Evolutionary conservation across 306 rosid species (phyloP).

Genomic region (Quercus robur): DNA sequence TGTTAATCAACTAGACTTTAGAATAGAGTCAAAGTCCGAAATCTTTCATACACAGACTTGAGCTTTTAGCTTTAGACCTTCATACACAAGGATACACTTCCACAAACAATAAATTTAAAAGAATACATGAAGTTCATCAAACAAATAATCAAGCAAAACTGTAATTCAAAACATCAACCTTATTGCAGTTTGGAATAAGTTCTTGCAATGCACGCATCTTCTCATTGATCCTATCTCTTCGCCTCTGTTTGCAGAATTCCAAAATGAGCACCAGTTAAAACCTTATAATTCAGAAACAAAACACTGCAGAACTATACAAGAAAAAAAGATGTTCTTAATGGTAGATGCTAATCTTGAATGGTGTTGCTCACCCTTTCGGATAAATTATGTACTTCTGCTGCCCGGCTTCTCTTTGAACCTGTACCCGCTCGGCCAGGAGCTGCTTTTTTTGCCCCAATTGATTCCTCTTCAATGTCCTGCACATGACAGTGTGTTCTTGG

Average conservation of each 20-base stretch:
- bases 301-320: background rate
- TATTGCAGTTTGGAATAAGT: conserved; percentile 89
- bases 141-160: conserved; percentile 4
- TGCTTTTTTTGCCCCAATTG: conserved; percentile 46
- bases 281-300: conserved; percentile 26
- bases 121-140: conserved; percentile 1
- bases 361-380: conserved; percentile 78
- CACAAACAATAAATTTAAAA: conserved; percentile 4
- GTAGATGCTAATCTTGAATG: conserved; percentile 3
- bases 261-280: conserved; percentile 12
- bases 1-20: conserved; percentile 6
- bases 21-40: conserved; percentile 11
- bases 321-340: background rate
- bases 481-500: conserved; percentile 29
- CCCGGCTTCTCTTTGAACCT: conserved; percentile 77
- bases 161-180: conserved; percentile 40
- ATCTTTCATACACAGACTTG: conserved; percentile 9
- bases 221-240: conserved; percentile 85
- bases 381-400: conserved; percentile 86
- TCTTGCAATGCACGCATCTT: conserved; percentile 92
- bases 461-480: conserved; percentile 80
- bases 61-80: conserved; percentile 20
- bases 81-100: background rate
- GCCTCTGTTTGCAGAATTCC: conserved; percentile 49
- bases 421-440: conserved; percentile 33